Conservation (phyloP, 257 asterid genomes). For the Parsonsia alboflavescens region DNA sequence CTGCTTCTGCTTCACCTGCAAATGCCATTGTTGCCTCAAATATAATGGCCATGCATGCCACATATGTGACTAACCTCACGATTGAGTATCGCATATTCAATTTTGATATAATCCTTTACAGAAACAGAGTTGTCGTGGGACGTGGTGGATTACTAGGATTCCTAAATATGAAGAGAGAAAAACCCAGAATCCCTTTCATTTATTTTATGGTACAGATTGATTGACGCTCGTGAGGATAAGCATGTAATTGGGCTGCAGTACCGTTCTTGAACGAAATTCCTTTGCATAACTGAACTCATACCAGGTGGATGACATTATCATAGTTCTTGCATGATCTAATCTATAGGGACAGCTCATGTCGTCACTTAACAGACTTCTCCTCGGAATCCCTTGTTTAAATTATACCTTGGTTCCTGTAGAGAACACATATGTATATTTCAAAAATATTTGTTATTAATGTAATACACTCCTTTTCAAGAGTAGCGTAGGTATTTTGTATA, state of each 20-base stretch:
- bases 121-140: neutral
- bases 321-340: constrained; percentile 29
- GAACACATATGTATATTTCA: too few species aligned
- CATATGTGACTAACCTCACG: constrained; percentile 18
- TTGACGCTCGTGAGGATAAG: neutral
- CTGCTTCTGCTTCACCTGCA: neutral
- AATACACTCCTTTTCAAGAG: too few species aligned
- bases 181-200: neutral
- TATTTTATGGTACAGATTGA: neutral
- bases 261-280: neutral
- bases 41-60: constrained; percentile 10
- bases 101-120: neutral
- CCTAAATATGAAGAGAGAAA: neutral
- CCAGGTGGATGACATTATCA: constrained; percentile 29
- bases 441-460: too few species aligned
- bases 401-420: too few species aligned
- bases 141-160: neutral
- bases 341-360: constrained; percentile 19
- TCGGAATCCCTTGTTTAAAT: neutral
- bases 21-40: neutral
- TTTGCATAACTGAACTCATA: constrained; percentile 25
- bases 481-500: too few species aligned
- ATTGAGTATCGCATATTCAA: constrained; percentile 6
- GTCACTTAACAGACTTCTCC: constrained; percentile 19
- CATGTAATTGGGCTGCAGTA: neutral